Evolutionary conservation across 163 green algal species (phyloP).

Genomic region (Chlorella variabilis): DNA sequence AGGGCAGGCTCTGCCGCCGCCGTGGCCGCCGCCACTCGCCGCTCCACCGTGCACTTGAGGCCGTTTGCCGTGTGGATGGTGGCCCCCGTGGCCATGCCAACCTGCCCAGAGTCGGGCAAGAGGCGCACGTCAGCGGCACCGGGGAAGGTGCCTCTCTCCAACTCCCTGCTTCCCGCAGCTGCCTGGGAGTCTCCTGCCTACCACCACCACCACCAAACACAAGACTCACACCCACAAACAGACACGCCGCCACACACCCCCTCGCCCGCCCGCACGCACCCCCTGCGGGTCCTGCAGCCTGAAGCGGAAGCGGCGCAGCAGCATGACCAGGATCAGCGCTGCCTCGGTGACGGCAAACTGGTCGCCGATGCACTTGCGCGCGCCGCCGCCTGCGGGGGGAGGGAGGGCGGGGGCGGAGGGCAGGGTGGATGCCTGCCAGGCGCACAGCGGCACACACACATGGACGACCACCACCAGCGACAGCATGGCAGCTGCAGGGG

Average conservation of each 20-base stretch:
- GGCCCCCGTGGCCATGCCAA: constrained; percentile 89
- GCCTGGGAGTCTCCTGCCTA: too few species aligned
- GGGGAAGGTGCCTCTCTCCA: too few species aligned
- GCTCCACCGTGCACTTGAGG: constrained; percentile 74
- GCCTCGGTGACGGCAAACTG: constrained; percentile 97
- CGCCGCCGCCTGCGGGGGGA: constrained; percentile 70
- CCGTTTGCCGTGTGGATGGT: constrained; percentile 99
- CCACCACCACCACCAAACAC: too few species aligned
- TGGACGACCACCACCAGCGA: too few species aligned
- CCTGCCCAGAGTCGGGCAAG: constrained; percentile 43
- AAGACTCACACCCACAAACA: too few species aligned
- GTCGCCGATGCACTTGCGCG: constrained; percentile 97
- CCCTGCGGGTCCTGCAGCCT: constrained; percentile 45
- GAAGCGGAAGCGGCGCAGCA: constrained; percentile 73
- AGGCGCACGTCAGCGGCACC: too few species aligned
- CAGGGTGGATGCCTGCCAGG: neutral
- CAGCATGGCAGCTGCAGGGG: too few species aligned
- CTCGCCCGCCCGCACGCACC: too few species aligned
- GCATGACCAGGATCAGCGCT: constrained; percentile 85
- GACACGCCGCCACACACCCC: too few species aligned
- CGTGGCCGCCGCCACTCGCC: constrained; percentile 21
- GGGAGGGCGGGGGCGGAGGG: neutral
- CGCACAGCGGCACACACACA: too few species aligned
- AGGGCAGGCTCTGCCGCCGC: constrained; percentile 3
- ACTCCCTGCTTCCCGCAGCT: too few species aligned